Evolutionary conservation across 495 filamentous ascomycete species (phyloP).

Genomic region (Aspergillus ostianus): DNA sequence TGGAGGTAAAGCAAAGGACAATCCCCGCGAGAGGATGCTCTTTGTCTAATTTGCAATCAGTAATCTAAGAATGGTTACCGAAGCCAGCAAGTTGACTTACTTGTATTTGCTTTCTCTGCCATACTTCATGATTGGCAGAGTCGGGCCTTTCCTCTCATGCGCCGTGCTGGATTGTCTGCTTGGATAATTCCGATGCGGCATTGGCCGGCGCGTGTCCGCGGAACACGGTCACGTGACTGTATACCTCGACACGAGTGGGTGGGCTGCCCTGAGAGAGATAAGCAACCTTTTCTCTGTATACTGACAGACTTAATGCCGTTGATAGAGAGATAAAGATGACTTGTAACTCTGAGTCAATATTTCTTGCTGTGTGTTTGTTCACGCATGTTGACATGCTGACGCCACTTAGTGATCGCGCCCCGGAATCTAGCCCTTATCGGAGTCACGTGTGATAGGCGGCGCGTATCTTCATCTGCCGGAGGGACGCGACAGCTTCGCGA

Average conservation of each 20-base stretch:
- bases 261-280: no score
- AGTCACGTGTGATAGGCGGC: slow-evolving; percentile 36
- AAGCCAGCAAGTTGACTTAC: slow-evolving; percentile 23
- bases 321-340: no score
- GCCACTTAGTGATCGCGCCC: neutral
- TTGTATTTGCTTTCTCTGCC: slow-evolving; percentile 36
- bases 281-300: no score
- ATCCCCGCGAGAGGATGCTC: slow-evolving; percentile 72
- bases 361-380: neutral
- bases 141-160: neutral
- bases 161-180: slow-evolving; percentile 9
- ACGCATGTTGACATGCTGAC: neutral
- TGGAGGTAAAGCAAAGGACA: slow-evolving; percentile 88
- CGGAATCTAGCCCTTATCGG: slow-evolving; percentile 22
- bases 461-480: slow-evolving; percentile 7
- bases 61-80: slow-evolving; percentile 2
- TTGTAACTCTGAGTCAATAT: no score
- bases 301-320: no score
- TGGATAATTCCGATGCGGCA: slow-evolving; percentile 9
- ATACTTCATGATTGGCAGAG: slow-evolving; percentile 43
- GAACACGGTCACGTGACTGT: slow-evolving; percentile 22
- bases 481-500: slow-evolving; percentile 6
- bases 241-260: neutral
- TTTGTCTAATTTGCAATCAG: slow-evolving; percentile 36
- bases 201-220: slow-evolving; percentile 20